These are phyloP conservation scores for Aspergillus fumigatus DNA, from an alignment of 2,329 filamentous ascomycete species.

Conservation along the genomic window DNA sequence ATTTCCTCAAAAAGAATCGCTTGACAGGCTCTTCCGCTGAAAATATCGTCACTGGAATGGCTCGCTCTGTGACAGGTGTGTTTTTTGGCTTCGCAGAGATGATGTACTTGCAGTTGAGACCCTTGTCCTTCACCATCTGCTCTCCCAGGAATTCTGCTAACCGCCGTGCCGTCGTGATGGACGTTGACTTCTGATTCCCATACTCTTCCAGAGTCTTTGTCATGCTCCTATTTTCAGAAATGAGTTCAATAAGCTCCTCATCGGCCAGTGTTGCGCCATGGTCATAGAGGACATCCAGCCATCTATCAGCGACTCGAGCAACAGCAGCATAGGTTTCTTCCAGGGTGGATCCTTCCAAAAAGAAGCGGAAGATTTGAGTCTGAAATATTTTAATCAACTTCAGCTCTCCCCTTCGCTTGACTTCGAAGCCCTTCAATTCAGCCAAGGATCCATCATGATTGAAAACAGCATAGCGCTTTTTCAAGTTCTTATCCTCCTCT, in stretches of 20 bases:
- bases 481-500: constrained; percentile 98
- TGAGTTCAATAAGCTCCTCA: constrained; percentile 97
- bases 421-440: constrained; percentile 94
- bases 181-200: constrained; percentile 90
- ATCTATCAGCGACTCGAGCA: constrained; percentile 90
- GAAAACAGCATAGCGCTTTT: constrained; percentile 98
- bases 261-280: constrained; percentile 87
- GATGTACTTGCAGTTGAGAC: constrained; percentile 98
- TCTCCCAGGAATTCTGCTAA: constrained; percentile 94
- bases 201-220: constrained; percentile 96
- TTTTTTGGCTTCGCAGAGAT: constrained; percentile 83
- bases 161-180: constrained; percentile 95
- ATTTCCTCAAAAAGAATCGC: constrained; percentile 84
- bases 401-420: constrained; percentile 94
- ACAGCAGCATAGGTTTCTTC: constrained; percentile 87
- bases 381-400: constrained; percentile 99
- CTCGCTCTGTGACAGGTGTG: constrained; percentile 89
- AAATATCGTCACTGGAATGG: constrained; percentile 93
- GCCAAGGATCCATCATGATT: constrained; percentile 95
- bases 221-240: constrained; percentile 99
- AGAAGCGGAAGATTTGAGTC: constrained; percentile 99
- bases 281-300: constrained; percentile 90
- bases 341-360: constrained; percentile 83
- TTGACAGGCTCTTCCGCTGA: constrained; percentile 88
- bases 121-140: constrained; percentile 99